Evolutionary conservation across 2,329 filamentous ascomycete genomes (phyloP).

Genomic region (Pseudohalonectria lignicola): DNA sequence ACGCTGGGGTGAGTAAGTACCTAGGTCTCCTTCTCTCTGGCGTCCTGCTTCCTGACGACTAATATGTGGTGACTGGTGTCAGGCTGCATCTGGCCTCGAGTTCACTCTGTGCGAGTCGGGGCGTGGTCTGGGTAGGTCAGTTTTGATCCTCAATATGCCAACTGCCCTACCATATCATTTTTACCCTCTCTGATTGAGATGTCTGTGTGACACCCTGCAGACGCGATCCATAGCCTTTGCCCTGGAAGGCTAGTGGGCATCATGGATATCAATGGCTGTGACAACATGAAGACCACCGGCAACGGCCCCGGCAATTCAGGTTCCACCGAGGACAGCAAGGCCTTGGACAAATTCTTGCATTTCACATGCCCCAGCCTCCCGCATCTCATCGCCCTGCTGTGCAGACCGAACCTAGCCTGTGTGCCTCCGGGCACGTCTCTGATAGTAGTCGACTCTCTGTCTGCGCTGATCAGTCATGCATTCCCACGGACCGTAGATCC

Average conservation of each 20-base stretch:
- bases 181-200: too few relatives aligned
- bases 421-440: constrained; percentile 54
- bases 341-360: too few relatives aligned
- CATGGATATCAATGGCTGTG: not conserved
- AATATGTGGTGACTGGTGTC: too few relatives aligned
- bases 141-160: constrained; percentile 3
- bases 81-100: constrained; percentile 62
- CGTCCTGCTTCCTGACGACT: not conserved
- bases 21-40: not conserved
- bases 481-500: constrained; percentile 50
- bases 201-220: constrained; percentile 15
- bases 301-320: too few relatives aligned
- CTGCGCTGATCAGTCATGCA: constrained; percentile 63
- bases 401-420: constrained; percentile 52
- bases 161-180: constrained; percentile 2
- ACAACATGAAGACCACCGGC: too few relatives aligned
- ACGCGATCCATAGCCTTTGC: constrained; percentile 30
- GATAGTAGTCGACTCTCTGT: constrained; percentile 68
- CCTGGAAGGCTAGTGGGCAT: constrained; percentile 7
- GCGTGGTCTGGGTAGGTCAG: constrained; percentile 74
- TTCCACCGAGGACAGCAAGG: too few relatives aligned
- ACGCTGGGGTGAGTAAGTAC: constrained; percentile 64
- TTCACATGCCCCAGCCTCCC: constrained; percentile 49
- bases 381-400: constrained; percentile 65
- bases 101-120: constrained; percentile 46